Percentiles rank a stretch among this genome's conserved stretches.
These are phyloP conservation scores for Sporothrix brunneoviolacea DNA, from an alignment of 2,329 filamentous ascomycete species.

Conservation along the genomic window DNA sequence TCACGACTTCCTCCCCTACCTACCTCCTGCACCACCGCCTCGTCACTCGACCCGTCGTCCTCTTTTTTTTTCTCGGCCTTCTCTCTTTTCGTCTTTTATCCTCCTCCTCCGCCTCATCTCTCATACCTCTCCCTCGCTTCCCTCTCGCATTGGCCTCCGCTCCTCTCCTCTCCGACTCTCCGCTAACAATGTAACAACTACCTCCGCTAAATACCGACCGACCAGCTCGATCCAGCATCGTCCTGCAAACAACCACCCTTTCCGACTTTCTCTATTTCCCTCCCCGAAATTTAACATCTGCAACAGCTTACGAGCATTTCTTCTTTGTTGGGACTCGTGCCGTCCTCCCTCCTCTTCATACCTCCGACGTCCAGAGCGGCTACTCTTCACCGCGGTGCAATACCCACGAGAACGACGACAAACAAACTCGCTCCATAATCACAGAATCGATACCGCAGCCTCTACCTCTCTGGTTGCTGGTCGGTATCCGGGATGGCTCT, in stretches of 20 bases:
- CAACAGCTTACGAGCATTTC: too few species aligned
- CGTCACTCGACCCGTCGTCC: background rate
- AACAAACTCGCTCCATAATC: background rate
- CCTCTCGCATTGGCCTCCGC: too few species aligned
- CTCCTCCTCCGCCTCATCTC: too few species aligned
- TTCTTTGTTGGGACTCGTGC: too few species aligned
- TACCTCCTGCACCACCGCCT: too few species aligned
- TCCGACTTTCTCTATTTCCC: background rate
- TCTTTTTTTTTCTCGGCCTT: background rate
- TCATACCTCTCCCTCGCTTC: too few species aligned
- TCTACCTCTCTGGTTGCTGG: conserved; percentile 17
- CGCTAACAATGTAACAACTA: background rate
- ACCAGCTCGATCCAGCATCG: background rate
- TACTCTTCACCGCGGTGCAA: background rate
- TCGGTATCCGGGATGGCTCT: conserved; percentile 32
- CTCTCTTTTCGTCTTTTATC: too few species aligned
- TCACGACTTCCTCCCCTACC: background rate
- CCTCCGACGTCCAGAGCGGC: background rate
- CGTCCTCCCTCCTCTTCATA: background rate
- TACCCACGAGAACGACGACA: background rate
- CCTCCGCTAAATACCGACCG: background rate
- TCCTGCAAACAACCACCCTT: background rate
- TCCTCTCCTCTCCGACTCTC: too few species aligned
- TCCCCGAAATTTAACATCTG: too few species aligned
- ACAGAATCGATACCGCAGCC: background rate